These are phyloP conservation scores for Cordyceps javanica DNA, from an alignment of 2,329 filamentous ascomycete genomes.

Conservation along the genomic window DNA sequence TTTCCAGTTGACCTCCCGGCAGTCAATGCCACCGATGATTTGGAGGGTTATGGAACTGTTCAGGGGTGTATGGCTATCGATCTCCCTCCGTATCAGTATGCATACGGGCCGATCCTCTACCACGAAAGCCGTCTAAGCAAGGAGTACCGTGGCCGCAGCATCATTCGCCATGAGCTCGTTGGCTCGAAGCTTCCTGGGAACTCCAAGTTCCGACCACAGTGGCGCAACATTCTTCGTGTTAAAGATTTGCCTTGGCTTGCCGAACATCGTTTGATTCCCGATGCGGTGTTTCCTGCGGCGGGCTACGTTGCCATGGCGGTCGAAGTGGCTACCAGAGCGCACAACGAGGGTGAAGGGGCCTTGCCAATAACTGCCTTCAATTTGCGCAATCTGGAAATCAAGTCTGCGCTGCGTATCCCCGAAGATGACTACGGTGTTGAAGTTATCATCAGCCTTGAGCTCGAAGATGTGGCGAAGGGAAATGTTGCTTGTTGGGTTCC, in stretches of 20 bases:
- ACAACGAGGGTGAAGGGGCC: background rate
- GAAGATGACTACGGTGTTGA: constrained; percentile 20
- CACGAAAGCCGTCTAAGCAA: constrained; percentile 21
- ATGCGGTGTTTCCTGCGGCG: constrained; percentile 27
- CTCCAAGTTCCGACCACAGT: constrained; percentile 22
- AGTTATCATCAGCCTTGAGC: constrained; percentile 16
- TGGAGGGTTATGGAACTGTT: background rate
- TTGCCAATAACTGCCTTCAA: constrained; percentile 16
- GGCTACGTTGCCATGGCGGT: constrained; percentile 28
- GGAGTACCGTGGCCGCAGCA: constrained; percentile 17
- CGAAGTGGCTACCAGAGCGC: constrained; percentile 21
- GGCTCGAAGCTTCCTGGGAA: constrained; percentile 16
- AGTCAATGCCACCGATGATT: constrained; percentile 16
- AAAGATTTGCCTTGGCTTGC: constrained; percentile 28
- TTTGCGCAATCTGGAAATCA: constrained; percentile 18
- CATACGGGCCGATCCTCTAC: constrained; percentile 25
- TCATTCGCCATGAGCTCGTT: constrained; percentile 23
- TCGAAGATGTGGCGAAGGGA: constrained; percentile 18
- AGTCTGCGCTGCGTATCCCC: constrained; percentile 19
- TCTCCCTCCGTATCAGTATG: constrained; percentile 21
- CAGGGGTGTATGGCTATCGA: constrained; percentile 17
- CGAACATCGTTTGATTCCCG: constrained; percentile 24
- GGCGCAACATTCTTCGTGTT: constrained; percentile 26
- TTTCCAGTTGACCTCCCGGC: constrained; percentile 24
- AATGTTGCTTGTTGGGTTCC: constrained; percentile 20